These are phyloP conservation scores for Aurantiochytrium sp. DNA, from an alignment of 108 stramenopile species.

Conservation along the genomic window DNA sequence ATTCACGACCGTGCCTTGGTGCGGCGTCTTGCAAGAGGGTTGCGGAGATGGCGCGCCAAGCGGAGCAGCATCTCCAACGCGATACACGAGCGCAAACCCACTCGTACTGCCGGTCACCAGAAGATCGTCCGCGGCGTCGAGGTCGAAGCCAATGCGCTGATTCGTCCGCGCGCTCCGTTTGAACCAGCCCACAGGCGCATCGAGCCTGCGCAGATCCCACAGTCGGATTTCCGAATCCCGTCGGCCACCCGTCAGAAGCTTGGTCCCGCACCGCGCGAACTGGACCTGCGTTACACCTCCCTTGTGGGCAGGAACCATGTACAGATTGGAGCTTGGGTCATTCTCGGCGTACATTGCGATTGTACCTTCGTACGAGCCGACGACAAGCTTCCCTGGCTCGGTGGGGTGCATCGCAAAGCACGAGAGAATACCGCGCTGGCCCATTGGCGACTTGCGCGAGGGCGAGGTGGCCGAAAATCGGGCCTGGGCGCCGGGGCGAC, in stretches of 20 bases:
- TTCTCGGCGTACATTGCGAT: neutral
- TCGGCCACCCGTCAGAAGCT: neutral
- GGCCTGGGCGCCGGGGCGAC: neutral
- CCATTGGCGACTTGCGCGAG: neutral
- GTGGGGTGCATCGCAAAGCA: neutral
- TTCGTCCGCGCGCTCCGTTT: neutral
- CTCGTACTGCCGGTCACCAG: neutral
- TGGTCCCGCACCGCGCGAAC: neutral
- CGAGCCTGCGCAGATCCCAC: neutral
- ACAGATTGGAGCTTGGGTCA: neutral
- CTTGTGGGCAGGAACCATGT: neutral
- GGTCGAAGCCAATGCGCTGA: neutral
- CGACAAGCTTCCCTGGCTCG: neutral
- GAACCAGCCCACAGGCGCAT: neutral
- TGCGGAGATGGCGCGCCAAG: neutral
- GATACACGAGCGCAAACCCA: neutral
- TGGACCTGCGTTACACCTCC: neutral
- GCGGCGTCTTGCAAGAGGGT: neutral
- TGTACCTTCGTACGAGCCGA: conserved; percentile 3
- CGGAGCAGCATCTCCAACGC: neutral
- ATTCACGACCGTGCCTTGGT: neutral
- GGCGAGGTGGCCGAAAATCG: neutral
- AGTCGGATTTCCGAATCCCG: neutral
- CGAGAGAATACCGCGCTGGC: neutral
- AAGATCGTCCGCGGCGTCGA: neutral